phyloP scores from a whole-genome alignment of 768 basidiomycete genomes.

The Suillus alpinus region DNA sequence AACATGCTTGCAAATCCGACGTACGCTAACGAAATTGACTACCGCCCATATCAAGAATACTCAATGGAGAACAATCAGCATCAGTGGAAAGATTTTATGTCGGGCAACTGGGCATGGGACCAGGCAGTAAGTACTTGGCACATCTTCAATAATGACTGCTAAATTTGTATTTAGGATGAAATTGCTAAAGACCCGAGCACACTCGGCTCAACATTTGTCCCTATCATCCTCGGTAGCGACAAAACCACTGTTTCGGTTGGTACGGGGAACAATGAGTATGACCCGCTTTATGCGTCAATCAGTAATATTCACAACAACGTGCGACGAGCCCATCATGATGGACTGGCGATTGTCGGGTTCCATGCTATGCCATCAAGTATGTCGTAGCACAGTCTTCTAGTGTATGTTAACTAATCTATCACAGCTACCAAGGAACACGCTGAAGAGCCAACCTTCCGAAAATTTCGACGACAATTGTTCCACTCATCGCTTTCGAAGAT shows the following conservation, averaged over 20 bases:
- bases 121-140: constrained; percentile 30
- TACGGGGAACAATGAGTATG: constrained; percentile 10
- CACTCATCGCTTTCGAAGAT: constrained; percentile 28
- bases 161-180: constrained; percentile 17
- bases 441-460: too few relatives aligned
- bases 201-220: constrained; percentile 18
- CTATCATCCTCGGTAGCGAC: constrained; percentile 17
- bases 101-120: constrained; percentile 28
- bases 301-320: constrained; percentile 23
- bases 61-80: constrained; percentile 5
- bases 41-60: constrained; percentile 15
- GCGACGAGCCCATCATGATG: constrained; percentile 18
- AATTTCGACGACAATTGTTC: constrained; percentile 29
- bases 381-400: too few relatives aligned
- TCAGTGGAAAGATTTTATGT: constrained; percentile 20
- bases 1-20: constrained; percentile 23
- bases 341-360: constrained; percentile 18
- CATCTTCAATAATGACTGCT: neutral
- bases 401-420: too few relatives aligned
- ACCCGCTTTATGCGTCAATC: constrained; percentile 10
- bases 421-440: too few relatives aligned
- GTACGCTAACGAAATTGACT: constrained; percentile 19
- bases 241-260: constrained; percentile 14
- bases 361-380: constrained; percentile 27
- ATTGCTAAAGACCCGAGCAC: constrained; percentile 17